Evolutionary conservation across 2,329 filamentous ascomycete genomes (phyloP), one percentile per base, ranked within the genome.

Genomic region (Mollisiaceae sp.): DNA sequence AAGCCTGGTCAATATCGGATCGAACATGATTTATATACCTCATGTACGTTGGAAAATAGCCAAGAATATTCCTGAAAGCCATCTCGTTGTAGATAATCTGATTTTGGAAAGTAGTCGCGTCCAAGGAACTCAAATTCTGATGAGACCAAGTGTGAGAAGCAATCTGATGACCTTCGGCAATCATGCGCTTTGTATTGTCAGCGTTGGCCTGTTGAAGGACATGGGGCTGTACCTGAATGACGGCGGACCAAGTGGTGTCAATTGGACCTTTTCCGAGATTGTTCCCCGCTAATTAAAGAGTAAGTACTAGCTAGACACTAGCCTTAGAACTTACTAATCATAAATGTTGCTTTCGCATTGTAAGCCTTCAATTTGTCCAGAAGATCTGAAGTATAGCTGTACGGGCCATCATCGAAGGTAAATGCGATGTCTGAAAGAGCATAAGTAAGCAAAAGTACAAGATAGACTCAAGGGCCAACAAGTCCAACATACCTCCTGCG

Each of bases 391-490:
- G 88, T 91, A 75, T 87, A 89, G 22, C 81, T 76, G 68, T 85
- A 85, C 24, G 88, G 89, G 1, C 89, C 89, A 74, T 91, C 89
- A 70, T 91, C 89, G 70, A 85, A 91, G 0, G 88, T 91, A 63
- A 91, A 76, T 20, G 88, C 88, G 69, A 91, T 81, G 15, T 85
- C 85, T 60, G 14, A 52, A 22, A 18, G n/a, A 36, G 11, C 6
- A 50, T 27, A 9, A 56, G 27, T 35, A 60, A n/a, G n/a, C n/a
- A n/a, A n/a, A n/a, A n/a, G n/a, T n/a, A n/a, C n/a, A n/a, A n/a
- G n/a, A n/a, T 12, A 20, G 27, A 27, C 15, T 41, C 36, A 38
- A 59, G 36, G 24, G 20, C 15, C 12, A 24, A 1, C 41, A 47
- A 47, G 59, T 27, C 0, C 15, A 61, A 57, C 59, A 24, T 62